Evolutionary conservation across 768 basidiomycete genomes (phyloP), one percentile per base, ranked within the genome.

Genomic region (Hemileccinum impolitum): DNA sequence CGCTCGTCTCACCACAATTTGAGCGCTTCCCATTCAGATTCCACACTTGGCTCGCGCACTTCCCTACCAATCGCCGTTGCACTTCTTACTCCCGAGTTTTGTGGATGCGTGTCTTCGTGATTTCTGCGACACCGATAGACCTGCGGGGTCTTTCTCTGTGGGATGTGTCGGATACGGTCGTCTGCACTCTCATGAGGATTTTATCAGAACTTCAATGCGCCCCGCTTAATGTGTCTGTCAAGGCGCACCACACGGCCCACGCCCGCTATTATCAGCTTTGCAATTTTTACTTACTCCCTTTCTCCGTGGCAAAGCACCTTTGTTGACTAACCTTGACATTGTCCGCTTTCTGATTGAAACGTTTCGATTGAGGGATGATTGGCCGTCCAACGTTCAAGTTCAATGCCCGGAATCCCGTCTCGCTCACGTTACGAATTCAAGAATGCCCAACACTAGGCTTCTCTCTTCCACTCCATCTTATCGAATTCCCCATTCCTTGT

Each of bases 311-410:
- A 12, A 38, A 3, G 52, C 52, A 11, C 54, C 54, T 12, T 45
- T 19, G 6, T 19, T 53, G 50, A 49, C 49, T 9, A 41, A 44
- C 15, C 50, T 62, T 8, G 60, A 53, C 5, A 26, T 59, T 1
- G 18, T 45, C 35, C 58, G 59, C 48, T 48, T 59, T 18, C 54
- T 48, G 2, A 53, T 59, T 13, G 53, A 56, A 39, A 53, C 51
- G 0, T 35, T 45, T 6, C 25, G 31, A 14, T 26, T 11, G 37
- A 34, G 39, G 32, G 34, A 32, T 10, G 15, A 39, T 21, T 46
- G 47, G 51, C 44, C 44, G 9, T n/a, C n/a, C n/a, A n/a, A n/a
- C n/a, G n/a, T n/a, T n/a, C n/a, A n/a, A n/a, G n/a, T 58, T 58
- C 5, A 10, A 49, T 28, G 31, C 34, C 30, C 40, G 14, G 21